Percentiles rank a stretch among this genome's conserved stretches.
These are phyloP conservation scores for Cladosporium austrohemisphaericum DNA, from an alignment of 2,329 filamentous ascomycete species.

Conservation along the genomic window DNA sequence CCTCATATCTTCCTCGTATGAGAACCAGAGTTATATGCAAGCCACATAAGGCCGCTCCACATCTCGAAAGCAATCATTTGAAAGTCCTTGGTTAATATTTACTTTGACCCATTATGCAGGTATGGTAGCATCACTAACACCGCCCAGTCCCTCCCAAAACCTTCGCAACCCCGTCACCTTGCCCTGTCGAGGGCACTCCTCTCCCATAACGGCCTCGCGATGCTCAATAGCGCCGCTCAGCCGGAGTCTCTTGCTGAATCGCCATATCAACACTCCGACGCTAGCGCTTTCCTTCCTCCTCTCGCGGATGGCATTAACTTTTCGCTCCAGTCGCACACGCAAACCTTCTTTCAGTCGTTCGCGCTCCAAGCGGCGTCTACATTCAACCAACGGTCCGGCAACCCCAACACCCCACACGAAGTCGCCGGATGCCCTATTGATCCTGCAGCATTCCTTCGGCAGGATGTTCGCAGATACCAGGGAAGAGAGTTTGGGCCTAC, in stretches of 20 bases:
- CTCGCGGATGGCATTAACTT: constrained; percentile 34
- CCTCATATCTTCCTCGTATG: neutral
- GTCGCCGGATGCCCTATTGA: constrained; percentile 32
- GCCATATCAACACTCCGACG: constrained; percentile 40
- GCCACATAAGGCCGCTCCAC: neutral
- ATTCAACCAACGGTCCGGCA: constrained; percentile 60
- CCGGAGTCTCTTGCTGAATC: constrained; percentile 41
- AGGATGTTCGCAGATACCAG: constrained; percentile 63
- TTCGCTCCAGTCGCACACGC: constrained; percentile 57
- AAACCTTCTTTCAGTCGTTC: constrained; percentile 66
- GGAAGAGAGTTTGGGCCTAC: constrained; percentile 56
- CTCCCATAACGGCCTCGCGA: neutral
- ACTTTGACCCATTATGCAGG: too few relatives aligned
- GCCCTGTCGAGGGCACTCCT: constrained; percentile 37
- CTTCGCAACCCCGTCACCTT: constrained; percentile 48
- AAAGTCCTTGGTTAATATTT: too few relatives aligned
- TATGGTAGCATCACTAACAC: neutral
- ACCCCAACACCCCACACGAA: constrained; percentile 39
- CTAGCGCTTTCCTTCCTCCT: constrained; percentile 37
- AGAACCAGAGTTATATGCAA: neutral
- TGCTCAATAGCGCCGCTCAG: constrained; percentile 31
- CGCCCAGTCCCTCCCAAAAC: constrained; percentile 61
- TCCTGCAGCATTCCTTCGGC: constrained; percentile 56
- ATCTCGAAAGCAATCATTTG: neutral
- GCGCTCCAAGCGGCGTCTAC: constrained; percentile 60